Percentiles rank a stretch among this genome's conserved stretches.
Conservation (phyloP, 2,329 filamentous ascomycete species). For the Pseudogymnoascus sp. region DNA sequence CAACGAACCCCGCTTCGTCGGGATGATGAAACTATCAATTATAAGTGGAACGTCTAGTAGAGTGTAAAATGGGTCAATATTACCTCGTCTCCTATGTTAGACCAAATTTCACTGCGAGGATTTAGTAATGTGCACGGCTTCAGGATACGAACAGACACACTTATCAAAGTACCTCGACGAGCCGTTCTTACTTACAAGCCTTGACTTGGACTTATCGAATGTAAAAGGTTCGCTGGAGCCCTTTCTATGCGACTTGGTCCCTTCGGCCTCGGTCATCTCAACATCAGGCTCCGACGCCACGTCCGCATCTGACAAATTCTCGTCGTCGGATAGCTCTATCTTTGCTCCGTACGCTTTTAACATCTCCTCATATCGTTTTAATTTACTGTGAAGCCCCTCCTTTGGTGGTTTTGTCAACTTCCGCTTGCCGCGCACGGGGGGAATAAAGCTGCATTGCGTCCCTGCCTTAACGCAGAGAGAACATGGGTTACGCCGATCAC, state of each 20-base stretch:
- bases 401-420: conserved; percentile 16
- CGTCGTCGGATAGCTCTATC: conserved; percentile 19
- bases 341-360: conserved; percentile 19
- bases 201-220: conserved; percentile 15
- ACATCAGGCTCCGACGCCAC: conserved; percentile 17
- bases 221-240: neutral
- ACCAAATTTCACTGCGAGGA: conserved; percentile 22
- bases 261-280: conserved; percentile 13
- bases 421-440: conserved; percentile 25
- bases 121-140: neutral
- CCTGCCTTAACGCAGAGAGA: conserved; percentile 35
- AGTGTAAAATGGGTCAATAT: conserved; percentile 6
- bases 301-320: conserved; percentile 17
- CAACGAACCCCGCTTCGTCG: conserved; percentile 13
- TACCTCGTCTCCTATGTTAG: conserved; percentile 26
- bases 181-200: conserved; percentile 18
- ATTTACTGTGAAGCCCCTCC: conserved; percentile 20
- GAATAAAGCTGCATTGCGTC: conserved; percentile 28
- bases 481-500: conserved; percentile 34
- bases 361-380: conserved; percentile 17
- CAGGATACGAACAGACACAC: conserved; percentile 10
- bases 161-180: conserved; percentile 22
- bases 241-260: conserved; percentile 9
- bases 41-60: conserved; percentile 8
- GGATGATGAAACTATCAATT: conserved; percentile 17